Base-by-base conservation (phyloP, 1,284 basidiomycete genomes). In the Mycena citricolor region DNA sequence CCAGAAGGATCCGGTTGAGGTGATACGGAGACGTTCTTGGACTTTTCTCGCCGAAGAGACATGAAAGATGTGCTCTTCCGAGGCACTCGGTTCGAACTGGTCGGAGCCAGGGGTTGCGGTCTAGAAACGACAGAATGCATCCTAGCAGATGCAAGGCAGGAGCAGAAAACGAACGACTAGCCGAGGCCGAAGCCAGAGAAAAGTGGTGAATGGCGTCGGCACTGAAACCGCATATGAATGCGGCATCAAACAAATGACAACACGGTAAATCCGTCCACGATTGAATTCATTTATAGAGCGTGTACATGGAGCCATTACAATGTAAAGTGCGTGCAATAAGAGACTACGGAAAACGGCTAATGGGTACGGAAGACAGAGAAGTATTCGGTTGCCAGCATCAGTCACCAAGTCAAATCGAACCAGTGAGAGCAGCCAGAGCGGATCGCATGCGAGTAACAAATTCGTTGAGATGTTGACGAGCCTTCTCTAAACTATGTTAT, bases 41-140 rank as follows among this genome's bases (percentile, higher is more conserved):
- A 72, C 74, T 58, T 74, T 75, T 80, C 77, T 47, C 71, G 70
- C 48, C 70, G 65, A 29, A 79, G 62, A 14, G 80, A 81, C 24
- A 78, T 59, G 57, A 76, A 76, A 5, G 81, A 79, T 11, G 72
- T 63, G 54, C 69, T 77, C 61, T 75, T 77, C 47, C 73, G 65
- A 7, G 75, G 71, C 32, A 61, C 61, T 46, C 67, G 70, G 39
- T 68, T 62, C 32, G 68, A 57, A n/a, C n/a, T n/a, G 39, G 62
- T 44, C 45, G 34, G 64, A 61, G 54, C 57, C 49, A 41, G 53
- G 42, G 59, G 48, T 46, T 61, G 65, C 32, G 67, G 51, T 4
- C 47, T 42, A 24, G 51, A 46, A 11, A 38, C 43, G 17, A 49
- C 24, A 7, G 47, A 38, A 34, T 46, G 43, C 46, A 52, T 42